These are phyloP conservation scores for Fusarium begoniae DNA, from an alignment of 2,329 filamentous ascomycete species.

Conservation along the genomic window DNA sequence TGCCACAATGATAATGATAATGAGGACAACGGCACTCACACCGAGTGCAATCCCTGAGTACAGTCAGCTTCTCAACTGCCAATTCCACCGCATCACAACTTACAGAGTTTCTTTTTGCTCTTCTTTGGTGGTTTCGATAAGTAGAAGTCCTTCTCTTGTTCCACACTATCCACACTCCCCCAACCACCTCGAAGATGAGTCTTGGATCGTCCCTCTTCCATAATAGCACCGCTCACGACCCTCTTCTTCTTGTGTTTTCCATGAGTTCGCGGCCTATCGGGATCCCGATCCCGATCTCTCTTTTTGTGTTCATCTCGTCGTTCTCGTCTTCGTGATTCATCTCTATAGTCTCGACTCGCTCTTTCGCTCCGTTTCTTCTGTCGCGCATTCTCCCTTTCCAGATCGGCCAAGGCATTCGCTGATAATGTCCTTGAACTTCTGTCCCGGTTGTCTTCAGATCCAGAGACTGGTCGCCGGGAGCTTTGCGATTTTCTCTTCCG, in stretches of 20 bases:
- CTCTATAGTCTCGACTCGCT: slow-evolving; percentile 20
- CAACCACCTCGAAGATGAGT: slow-evolving; percentile 55
- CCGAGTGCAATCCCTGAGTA: slow-evolving; percentile 65
- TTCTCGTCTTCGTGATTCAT: slow-evolving; percentile 47
- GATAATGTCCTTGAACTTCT: slow-evolving; percentile 50
- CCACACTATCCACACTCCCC: slow-evolving; percentile 54
- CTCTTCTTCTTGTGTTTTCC: slow-evolving; percentile 62
- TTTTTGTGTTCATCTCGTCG: slow-evolving; percentile 37
- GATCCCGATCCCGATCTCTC: slow-evolving; percentile 36
- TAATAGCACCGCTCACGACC: slow-evolving; percentile 74
- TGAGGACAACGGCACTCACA: slow-evolving; percentile 61
- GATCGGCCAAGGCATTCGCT: slow-evolving; percentile 68
- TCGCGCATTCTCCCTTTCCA: slow-evolving; percentile 67
- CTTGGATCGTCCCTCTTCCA: slow-evolving; percentile 70
- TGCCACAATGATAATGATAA: slow-evolving; percentile 75
- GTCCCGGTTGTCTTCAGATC: slow-evolving; percentile 48
- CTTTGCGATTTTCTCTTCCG: slow-evolving; percentile 48
- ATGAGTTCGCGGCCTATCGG: slow-evolving; percentile 46
- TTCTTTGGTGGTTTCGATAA: slow-evolving; percentile 55
- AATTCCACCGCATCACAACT: slow-evolving; percentile 40
- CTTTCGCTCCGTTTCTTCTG: slow-evolving; percentile 52
- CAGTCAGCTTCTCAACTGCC: slow-evolving; percentile 32
- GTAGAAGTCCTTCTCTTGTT: slow-evolving; percentile 58
- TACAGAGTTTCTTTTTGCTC: slow-evolving; percentile 70
- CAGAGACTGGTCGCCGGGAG: slow-evolving; percentile 45